A percentile compares a stretch with the other conserved stretches of the same genome.
phyloP scores from a whole-genome alignment of 2,329 filamentous ascomycete genomes.

The Phyllosticta citriasiana region DNA sequence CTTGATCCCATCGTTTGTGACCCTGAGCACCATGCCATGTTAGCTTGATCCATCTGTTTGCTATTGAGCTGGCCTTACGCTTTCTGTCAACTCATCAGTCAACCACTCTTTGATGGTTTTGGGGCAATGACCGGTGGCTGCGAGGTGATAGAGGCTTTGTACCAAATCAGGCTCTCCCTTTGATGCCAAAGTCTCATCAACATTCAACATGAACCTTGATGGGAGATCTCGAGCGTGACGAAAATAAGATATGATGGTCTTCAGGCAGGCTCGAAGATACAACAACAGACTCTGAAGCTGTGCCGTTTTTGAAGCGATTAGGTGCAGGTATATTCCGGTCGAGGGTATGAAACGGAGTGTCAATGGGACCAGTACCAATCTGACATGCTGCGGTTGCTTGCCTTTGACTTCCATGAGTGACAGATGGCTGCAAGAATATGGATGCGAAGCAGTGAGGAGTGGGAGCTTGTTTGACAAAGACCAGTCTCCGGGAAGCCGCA shows the following conservation, averaged over 20 bases:
- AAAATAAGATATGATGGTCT: constrained; percentile 73
- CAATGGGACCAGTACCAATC: constrained; percentile 47
- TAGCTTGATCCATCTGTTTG: not conserved
- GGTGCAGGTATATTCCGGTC: constrained; percentile 68
- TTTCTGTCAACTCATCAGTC: constrained; percentile 68
- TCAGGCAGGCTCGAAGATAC: constrained; percentile 72
- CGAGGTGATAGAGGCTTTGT: constrained; percentile 71
- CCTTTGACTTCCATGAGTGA: constrained; percentile 49
- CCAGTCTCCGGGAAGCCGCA: constrained; percentile 40
- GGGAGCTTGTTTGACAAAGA: constrained; percentile 38
- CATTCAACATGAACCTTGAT: constrained; percentile 62
- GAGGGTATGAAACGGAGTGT: constrained; percentile 75
- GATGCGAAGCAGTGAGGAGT: constrained; percentile 58
- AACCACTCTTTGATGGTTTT: constrained; percentile 76
- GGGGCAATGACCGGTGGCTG: constrained; percentile 72
- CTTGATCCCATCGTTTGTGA: constrained; percentile 91
- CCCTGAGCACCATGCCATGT: constrained; percentile 45
- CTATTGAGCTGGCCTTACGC: constrained; percentile 41
- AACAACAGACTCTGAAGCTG: constrained; percentile 77
- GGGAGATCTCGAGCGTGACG: constrained; percentile 73
- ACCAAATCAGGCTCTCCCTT: constrained; percentile 57
- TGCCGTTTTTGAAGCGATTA: constrained; percentile 78
- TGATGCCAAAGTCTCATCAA: constrained; percentile 65
- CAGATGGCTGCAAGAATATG: constrained; percentile 64
- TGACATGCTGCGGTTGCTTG: constrained; percentile 24